A percentile compares a stretch with the other conserved stretches of the same genome.
These are phyloP conservation scores for Mortierella sp. DNA, from an alignment of 371 early-diverging fungal species.

Conservation along the genomic window DNA sequence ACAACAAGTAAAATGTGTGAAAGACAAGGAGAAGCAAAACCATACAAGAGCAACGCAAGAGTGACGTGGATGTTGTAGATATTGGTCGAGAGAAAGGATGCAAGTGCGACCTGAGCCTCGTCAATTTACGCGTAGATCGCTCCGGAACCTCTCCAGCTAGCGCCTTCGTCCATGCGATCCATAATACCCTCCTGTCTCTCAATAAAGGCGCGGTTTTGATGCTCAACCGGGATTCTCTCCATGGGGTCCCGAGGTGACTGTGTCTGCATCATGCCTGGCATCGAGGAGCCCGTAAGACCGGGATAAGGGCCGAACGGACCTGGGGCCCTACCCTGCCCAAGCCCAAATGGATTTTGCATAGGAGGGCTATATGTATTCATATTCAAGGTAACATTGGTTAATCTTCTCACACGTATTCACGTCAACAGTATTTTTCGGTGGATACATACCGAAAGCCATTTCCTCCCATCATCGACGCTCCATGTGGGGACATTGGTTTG, in stretches of 20 bases:
- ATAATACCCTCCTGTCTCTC: conserved; percentile 56
- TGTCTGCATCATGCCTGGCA: conserved; percentile 48
- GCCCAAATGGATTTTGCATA: conserved; percentile 32
- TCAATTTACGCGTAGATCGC: conserved; percentile 55
- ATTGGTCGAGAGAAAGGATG: background rate
- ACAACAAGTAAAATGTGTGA: no score
- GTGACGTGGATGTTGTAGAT: no score
- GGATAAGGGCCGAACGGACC: conserved; percentile 27
- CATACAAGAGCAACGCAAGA: no score
- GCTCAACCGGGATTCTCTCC: conserved; percentile 58
- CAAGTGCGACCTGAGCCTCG: background rate
- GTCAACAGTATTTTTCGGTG: background rate
- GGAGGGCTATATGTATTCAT: conserved; percentile 13
- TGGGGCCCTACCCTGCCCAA: conserved; percentile 23
- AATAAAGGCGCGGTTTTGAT: conserved; percentile 58
- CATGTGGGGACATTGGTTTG: conserved; percentile 46
- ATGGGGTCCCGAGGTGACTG: conserved; percentile 52
- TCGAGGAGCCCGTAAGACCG: conserved; percentile 20
- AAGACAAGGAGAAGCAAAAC: no score
- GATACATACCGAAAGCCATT: conserved; percentile 27
- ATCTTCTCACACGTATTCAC: no score
- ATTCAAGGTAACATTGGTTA: background rate
- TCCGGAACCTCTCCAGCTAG: conserved; percentile 58
- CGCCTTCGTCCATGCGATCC: conserved; percentile 55
- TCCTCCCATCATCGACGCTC: conserved; percentile 25